Base-by-base conservation (phyloP, 2,329 filamentous ascomycete species). In the Dothideomycetes sp. region DNA sequence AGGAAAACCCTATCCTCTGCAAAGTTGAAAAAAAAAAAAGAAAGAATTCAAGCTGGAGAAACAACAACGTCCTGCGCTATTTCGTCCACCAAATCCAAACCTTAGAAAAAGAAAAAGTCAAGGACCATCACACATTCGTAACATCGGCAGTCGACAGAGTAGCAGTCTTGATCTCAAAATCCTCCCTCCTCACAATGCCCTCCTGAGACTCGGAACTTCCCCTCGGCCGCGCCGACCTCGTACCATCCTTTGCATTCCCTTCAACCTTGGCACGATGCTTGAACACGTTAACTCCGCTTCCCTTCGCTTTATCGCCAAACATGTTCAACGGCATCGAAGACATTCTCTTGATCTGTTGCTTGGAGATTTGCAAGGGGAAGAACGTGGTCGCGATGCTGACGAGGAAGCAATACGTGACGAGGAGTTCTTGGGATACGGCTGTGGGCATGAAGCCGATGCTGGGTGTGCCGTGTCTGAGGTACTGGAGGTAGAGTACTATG, bases 131-230 rank as follows among this genome's bases (percentile, higher is more conserved):
- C n/a, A n/a, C n/a, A n/a, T n/a, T n/a, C n/a, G n/a, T n/a, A n/a
- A 16, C 15, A 16, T 31, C 28, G 13, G 13, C 28, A 31, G 5
- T 9, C n/a, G 28, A 31, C 10, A 9, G 18, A 13, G 13, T 16
- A 17, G 10, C 15, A 13, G 13, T 20, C 9, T 24, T 22, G 19
- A 39, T 27, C 35, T 39, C 35, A 39, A 39, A 39, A 30, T 25
- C 31, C 13, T 39, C 27, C 5, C 28, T 25, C 27, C 35, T 16
- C 4, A 39, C 35, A 24, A 39, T 39, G 3, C 35, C 35, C 35
- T 31, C 20, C 13, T 29, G 15, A 23, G 23, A 29, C 13, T 39
- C 25, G 8, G 19, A 11, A 23, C 27, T 31, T 15, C 18, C 27
- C 10, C 10, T n/a, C 20, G 16, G 6, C 18, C 17, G n/a, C n/a